phyloP scores from a whole-genome alignment of 2,329 filamentous ascomycete species.

The Dendryphion nanum region DNA sequence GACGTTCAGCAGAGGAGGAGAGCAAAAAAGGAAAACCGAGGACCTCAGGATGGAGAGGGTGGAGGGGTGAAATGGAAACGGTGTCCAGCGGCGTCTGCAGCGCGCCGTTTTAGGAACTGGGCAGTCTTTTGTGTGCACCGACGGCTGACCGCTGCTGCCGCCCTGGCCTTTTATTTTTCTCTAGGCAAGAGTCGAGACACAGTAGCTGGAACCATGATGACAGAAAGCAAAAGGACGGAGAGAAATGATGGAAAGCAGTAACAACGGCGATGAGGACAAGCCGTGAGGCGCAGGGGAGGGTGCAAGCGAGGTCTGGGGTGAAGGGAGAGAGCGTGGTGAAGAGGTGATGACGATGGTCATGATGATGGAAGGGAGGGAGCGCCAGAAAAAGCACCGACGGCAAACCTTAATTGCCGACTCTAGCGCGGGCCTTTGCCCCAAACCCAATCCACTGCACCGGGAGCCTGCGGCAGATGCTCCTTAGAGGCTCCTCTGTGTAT shows the following conservation, averaged over 20 bases:
- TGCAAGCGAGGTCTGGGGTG: too few species aligned
- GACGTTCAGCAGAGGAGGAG: too few species aligned
- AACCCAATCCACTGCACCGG: slow-evolving; percentile 17
- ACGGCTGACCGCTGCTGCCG: slow-evolving; percentile 23
- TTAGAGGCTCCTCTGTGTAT: not conserved
- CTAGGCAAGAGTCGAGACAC: not conserved
- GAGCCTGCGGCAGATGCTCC: slow-evolving; percentile 14
- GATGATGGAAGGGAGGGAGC: slow-evolving; percentile 9
- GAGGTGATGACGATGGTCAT: not conserved
- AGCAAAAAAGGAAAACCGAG: too few species aligned
- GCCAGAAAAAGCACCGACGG: slow-evolving; percentile 15
- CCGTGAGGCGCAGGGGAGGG: too few species aligned
- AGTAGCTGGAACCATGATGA: not conserved
- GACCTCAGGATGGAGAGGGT: not conserved
- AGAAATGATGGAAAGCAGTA: not conserved
- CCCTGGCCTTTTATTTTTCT: slow-evolving; percentile 6
- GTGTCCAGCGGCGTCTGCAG: slow-evolving; percentile 30
- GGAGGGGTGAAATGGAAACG: slow-evolving; percentile 15
- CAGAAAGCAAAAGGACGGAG: slow-evolving; percentile 2
- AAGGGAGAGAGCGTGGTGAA: not conserved
- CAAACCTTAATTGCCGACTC: slow-evolving; percentile 28
- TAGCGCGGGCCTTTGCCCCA: slow-evolving; percentile 17
- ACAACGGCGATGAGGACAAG: slow-evolving; percentile 1
- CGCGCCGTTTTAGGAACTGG: slow-evolving; percentile 27
- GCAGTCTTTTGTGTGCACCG: slow-evolving; percentile 23